These are phyloP conservation scores for Agrocybe pediades DNA, from an alignment of 768 basidiomycete species.

Conservation along the genomic window DNA sequence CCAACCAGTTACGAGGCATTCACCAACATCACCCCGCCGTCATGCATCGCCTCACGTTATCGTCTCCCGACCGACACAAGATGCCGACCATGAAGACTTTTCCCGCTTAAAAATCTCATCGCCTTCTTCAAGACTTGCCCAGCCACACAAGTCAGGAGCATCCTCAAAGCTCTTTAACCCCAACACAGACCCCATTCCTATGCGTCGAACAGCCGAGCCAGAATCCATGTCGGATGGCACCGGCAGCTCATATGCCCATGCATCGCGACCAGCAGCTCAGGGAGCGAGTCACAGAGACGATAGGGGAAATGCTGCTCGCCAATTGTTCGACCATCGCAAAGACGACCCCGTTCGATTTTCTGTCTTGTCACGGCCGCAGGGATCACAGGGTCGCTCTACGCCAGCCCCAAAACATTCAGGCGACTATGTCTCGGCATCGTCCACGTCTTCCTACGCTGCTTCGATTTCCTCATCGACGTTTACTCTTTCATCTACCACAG, in stretches of 20 bases:
- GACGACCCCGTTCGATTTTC: conserved; percentile 91
- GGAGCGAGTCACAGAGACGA: conserved; percentile 26
- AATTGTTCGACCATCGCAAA: conserved; percentile 86
- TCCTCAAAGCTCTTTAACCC: conserved; percentile 70
- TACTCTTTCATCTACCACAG: conserved; percentile 78
- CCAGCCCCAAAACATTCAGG: conserved; percentile 64
- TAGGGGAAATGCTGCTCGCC: conserved; percentile 43
- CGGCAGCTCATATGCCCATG: conserved; percentile 53
- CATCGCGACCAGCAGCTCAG: conserved; percentile 27
- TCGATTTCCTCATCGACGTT: conserved; percentile 69
- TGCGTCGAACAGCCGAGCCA: conserved; percentile 62
- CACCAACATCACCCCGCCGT: conserved; percentile 34
- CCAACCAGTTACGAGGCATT: conserved; percentile 17
- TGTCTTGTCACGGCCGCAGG: conserved; percentile 54
- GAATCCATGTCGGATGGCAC: conserved; percentile 64
- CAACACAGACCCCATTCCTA: conserved; percentile 64
- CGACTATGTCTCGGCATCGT: conserved; percentile 75
- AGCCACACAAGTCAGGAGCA: conserved; percentile 34
- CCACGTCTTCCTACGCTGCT: conserved; percentile 72
- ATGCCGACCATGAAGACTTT: conserved; percentile 74
- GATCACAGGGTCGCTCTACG: conserved; percentile 36
- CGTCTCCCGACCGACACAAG: conserved; percentile 36
- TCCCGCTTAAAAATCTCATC: conserved; percentile 72
- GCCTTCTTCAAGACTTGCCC: conserved; percentile 35
- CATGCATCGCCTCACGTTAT: conserved; percentile 35